These are phyloP conservation scores for Torrubiella hemipterigena DNA, from an alignment of 2,329 filamentous ascomycete species.

Conservation along the genomic window DNA sequence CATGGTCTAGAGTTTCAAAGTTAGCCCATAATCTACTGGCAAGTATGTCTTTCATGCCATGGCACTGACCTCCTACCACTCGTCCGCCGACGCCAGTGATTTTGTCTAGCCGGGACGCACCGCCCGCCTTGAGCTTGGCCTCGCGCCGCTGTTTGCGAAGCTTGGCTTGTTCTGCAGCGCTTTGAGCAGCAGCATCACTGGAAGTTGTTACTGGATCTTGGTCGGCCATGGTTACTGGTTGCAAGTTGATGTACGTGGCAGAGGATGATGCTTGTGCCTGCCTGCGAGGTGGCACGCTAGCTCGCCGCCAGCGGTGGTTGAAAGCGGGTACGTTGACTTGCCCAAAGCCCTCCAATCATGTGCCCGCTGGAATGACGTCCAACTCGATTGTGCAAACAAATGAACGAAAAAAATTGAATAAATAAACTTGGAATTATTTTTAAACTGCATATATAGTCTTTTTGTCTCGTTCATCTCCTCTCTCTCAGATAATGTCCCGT, in stretches of 20 bases:
- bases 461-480: too few relatives aligned
- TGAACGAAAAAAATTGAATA: too few relatives aligned
- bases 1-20: too few relatives aligned
- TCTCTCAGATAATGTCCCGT: too few relatives aligned
- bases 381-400: too few relatives aligned
- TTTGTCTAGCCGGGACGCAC: constrained; percentile 56
- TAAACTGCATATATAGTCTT: too few relatives aligned
- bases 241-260: too few relatives aligned
- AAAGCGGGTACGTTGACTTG: neutral
- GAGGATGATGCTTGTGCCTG: constrained; percentile 11
- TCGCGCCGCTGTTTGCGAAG: constrained; percentile 69
- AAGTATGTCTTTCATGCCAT: too few relatives aligned
- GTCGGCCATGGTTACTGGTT: too few relatives aligned
- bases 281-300: neutral
- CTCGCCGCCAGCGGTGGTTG: neutral
- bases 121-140: constrained; percentile 65
- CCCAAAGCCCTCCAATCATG: neutral
- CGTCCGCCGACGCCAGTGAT: constrained; percentile 58
- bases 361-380: too few relatives aligned
- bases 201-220: constrained; percentile 22
- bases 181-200: constrained; percentile 34
- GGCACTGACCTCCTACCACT: constrained; percentile 17
- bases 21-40: too few relatives aligned
- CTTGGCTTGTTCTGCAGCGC: constrained; percentile 54
- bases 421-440: too few relatives aligned